Percentiles rank a stretch among this genome's conserved stretches.
Conservation (phyloP, 2,329 filamentous ascomycete species). For the Aureobasidium sp. region DNA sequence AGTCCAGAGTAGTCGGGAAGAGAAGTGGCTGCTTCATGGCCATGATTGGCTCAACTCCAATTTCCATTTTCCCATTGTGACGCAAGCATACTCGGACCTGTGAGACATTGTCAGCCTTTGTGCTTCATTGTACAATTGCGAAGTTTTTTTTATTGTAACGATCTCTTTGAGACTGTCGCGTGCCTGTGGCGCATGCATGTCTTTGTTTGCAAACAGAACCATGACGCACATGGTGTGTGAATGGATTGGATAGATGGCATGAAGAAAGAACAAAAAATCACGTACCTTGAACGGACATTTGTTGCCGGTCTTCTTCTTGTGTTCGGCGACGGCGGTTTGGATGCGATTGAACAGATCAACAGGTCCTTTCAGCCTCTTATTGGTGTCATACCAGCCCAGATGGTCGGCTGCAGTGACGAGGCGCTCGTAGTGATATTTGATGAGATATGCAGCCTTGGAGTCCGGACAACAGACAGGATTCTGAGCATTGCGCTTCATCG, state of each 20-base stretch:
- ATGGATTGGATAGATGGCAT: background rate
- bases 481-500: constrained; percentile 27
- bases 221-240: background rate
- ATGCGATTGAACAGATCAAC: constrained; percentile 23
- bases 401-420: constrained; percentile 52
- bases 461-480: constrained; percentile 36
- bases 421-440: constrained; percentile 66
- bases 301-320: constrained; percentile 23
- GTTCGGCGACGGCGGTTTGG: constrained; percentile 22
- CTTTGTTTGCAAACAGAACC: background rate
- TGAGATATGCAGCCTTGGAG: constrained; percentile 64
- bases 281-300: constrained; percentile 14
- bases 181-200: constrained; percentile 3
- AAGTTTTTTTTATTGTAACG: background rate
- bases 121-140: constrained; percentile 11
- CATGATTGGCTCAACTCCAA: constrained; percentile 30
- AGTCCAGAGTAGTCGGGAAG: constrained; percentile 48
- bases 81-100: constrained; percentile 50
- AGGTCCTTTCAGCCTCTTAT: constrained; percentile 26
- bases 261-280: background rate
- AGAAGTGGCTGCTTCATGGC: constrained; percentile 40
- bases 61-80: constrained; percentile 30
- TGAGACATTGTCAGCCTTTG: background rate
- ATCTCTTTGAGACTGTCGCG: constrained; percentile 1
- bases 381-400: constrained; percentile 37